Base-by-base conservation (phyloP, 768 basidiomycete species). In the Lactarius evosmus region DNA sequence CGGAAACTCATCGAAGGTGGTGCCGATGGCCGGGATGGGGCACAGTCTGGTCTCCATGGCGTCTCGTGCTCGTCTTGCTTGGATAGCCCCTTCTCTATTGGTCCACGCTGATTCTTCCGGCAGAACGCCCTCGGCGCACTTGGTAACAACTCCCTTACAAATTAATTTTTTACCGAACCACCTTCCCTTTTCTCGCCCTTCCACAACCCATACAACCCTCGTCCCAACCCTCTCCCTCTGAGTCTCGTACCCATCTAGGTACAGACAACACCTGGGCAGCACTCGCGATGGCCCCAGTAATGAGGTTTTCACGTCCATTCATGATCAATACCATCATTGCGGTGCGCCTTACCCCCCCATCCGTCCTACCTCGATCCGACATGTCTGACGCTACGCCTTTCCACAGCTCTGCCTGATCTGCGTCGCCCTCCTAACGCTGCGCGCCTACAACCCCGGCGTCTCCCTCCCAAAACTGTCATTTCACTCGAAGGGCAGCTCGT, bases 331-430 rank as follows among this genome's bases (percentile, higher is more conserved):
- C 19, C 11, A 50, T 38, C 14, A 2, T 22, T 8, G 3, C 2
- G 7, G 63, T 64, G 29, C 46, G 63, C 55, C 11, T 16, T 30
- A 11, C 40, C 17, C 8, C 55, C 11, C 9, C 25, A 11, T 41
- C 17, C 8, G 1, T 34, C 22, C 25, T 4, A 22, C 25, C 9
- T 3, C 7, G 8, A 51, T n/a, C 3, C 3, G 29, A 11, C 32
- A 12, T 30, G 22, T 16, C 53, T 25, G 14, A 33, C n/a, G 32
- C 36, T 16, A 5, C 52, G 32, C 41, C 19, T 9, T n/a, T n/a
- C n/a, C 25, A 22, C 22, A 64, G 63, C 2, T 64, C 53, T 17
- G 3, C 25, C 12, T 64, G 3, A 2, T 59, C 11, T 50, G 53
- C 25, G 4, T 56, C 17, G 2, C 46, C 25, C 9, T 60, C 25